phyloP scores from a whole-genome alignment of 164 flowering plant genomes.

The Houttuynia cordata region DNA sequence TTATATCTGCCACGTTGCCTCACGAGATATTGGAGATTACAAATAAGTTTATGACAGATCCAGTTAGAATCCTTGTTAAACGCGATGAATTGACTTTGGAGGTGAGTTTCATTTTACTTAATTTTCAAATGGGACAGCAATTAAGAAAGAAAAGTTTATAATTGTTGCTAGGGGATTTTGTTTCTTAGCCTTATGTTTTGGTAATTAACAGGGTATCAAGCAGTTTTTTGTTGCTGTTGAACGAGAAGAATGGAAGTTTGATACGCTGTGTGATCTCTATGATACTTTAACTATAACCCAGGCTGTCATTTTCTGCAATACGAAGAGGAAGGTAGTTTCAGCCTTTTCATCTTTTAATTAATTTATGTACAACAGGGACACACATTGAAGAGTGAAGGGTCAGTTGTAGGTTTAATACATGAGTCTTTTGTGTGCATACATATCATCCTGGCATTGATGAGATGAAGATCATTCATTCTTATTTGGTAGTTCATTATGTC shows the following conservation, averaged over 20 bases:
- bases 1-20: constrained; percentile 96
- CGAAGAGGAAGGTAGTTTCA: constrained; percentile 68
- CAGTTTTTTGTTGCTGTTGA: constrained; percentile 97
- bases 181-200: neutral
- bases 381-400: no score
- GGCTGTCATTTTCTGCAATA: constrained; percentile 98
- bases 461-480: no score
- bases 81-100: constrained; percentile 99
- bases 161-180: neutral
- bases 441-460: no score
- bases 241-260: constrained; percentile 97
- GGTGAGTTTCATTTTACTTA: constrained; percentile 23
- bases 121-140: neutral
- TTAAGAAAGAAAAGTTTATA: neutral
- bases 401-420: neutral
- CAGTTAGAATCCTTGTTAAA: constrained; percentile 89
- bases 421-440: neutral
- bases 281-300: constrained; percentile 95
- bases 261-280: constrained; percentile 89
- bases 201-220: constrained; percentile 70
- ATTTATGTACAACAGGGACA: neutral
- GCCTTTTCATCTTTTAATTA: neutral
- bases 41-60: constrained; percentile 95
- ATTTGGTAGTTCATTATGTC: no score
- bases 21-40: constrained; percentile 97